These are phyloP conservation scores for Solanum etuberosum DNA, from an alignment of 257 asterid species.

Conservation along the genomic window DNA sequence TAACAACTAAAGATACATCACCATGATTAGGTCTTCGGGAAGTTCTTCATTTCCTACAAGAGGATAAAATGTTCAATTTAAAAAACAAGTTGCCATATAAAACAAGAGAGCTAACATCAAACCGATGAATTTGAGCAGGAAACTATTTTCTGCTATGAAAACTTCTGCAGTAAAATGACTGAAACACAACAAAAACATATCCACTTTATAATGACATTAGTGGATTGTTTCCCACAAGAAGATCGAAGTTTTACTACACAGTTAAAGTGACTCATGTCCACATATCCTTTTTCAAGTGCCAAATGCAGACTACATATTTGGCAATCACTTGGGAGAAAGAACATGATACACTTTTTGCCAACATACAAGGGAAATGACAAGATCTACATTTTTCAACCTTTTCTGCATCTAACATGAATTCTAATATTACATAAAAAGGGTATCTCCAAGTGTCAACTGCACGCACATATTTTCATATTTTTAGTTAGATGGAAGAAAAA, in stretches of 20 bases:
- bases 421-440: neutral
- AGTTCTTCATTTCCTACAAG: constrained; percentile 81
- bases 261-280: neutral
- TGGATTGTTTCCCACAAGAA: neutral
- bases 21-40: constrained; percentile 63
- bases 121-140: neutral
- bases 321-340: neutral
- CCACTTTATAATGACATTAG: neutral
- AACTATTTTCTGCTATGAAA: neutral
- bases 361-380: neutral
- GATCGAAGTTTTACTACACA: neutral
- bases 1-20: constrained; percentile 21
- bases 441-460: neutral
- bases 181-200: neutral
- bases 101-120: neutral
- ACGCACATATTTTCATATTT: neutral
- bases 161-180: neutral
- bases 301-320: neutral
- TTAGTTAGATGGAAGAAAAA: neutral
- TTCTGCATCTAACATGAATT: neutral
- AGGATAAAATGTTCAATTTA: constrained; percentile 7
- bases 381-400: neutral
- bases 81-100: neutral
- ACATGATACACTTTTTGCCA: neutral
- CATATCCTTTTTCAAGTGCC: neutral